phyloP scores from a whole-genome alignment of 2,329 filamentous ascomycete genomes.

The Thelonectria olida region DNA sequence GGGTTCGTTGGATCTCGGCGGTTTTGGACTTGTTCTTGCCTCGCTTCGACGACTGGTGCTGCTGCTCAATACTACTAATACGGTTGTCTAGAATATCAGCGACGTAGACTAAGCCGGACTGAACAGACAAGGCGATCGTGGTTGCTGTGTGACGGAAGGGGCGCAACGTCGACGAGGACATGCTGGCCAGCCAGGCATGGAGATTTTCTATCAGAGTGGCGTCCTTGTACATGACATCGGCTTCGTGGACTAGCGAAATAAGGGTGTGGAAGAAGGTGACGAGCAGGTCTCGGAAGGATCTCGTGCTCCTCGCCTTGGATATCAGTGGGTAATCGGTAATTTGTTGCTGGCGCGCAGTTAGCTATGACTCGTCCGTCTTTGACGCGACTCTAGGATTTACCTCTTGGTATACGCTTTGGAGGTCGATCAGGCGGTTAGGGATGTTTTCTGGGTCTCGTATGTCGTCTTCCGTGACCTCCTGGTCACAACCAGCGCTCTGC shows the following conservation, averaged over 20 bases:
- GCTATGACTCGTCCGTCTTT: conserved; percentile 12
- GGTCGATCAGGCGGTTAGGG: conserved; percentile 77
- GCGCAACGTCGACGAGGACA: conserved; percentile 87
- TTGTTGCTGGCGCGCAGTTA: conserved; percentile 63
- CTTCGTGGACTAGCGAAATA: conserved; percentile 80
- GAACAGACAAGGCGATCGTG: conserved; percentile 81
- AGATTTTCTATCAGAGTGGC: conserved; percentile 85
- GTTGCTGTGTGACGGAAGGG: conserved; percentile 96
- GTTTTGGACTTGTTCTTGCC: conserved; percentile 82
- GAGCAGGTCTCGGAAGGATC: conserved; percentile 80
- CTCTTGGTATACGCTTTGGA: conserved; percentile 89
- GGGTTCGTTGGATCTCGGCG: conserved; percentile 75
- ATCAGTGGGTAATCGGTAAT: conserved; percentile 93
- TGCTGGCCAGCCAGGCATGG: conserved; percentile 86
- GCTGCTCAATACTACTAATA: conserved; percentile 79
- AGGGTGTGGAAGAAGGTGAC: conserved; percentile 82
- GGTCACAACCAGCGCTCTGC: conserved; percentile 80
- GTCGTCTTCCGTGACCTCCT: conserved; percentile 81
- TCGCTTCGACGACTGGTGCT: conserved; percentile 78
- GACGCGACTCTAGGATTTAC: conserved; percentile 53
- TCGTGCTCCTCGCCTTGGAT: conserved; percentile 78
- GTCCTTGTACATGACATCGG: conserved; percentile 83
- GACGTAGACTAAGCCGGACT: conserved; percentile 78
- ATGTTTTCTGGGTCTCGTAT: conserved; percentile 91
- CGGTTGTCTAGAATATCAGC: conserved; percentile 76